These are phyloP conservation scores for Fusarium subglutinans DNA, from an alignment of 2,329 filamentous ascomycete species.

Conservation along the genomic window DNA sequence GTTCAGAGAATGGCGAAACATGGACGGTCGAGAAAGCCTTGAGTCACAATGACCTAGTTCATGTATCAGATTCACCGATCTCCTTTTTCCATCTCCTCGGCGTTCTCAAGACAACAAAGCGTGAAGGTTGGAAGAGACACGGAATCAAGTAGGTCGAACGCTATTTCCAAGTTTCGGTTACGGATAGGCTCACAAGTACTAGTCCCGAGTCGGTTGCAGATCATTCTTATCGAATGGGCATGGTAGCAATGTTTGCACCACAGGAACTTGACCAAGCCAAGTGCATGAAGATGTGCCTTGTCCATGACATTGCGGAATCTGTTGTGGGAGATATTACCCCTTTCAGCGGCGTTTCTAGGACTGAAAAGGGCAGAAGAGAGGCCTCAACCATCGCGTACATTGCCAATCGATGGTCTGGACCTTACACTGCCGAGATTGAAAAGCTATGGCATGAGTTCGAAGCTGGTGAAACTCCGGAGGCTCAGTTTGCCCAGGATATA, in stretches of 20 bases:
- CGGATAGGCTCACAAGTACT: background rate
- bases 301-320: conserved; percentile 97
- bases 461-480: conserved; percentile 82
- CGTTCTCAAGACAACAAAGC: conserved; percentile 92
- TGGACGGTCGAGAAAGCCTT: conserved; percentile 72
- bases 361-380: conserved; percentile 89
- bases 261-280: conserved; percentile 75
- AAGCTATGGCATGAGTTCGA: conserved; percentile 96
- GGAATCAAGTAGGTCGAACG: conserved; percentile 61
- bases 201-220: conserved; percentile 92
- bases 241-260: conserved; percentile 92
- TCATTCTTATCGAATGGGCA: conserved; percentile 99
- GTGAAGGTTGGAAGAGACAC: conserved; percentile 94
- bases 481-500: conserved; percentile 91
- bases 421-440: conserved; percentile 74
- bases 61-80: conserved; percentile 75
- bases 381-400: conserved; percentile 91
- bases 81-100: conserved; percentile 95
- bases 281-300: conserved; percentile 93
- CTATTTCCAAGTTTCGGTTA: background rate
- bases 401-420: conserved; percentile 73
- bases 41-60: conserved; percentile 60
- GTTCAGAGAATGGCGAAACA: conserved; percentile 5
- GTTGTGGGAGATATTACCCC: conserved; percentile 98
- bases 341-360: conserved; percentile 84